Evolutionary conservation across 371 early-diverging fungal species (phyloP).

Genomic region (Rozella allomycis): DNA sequence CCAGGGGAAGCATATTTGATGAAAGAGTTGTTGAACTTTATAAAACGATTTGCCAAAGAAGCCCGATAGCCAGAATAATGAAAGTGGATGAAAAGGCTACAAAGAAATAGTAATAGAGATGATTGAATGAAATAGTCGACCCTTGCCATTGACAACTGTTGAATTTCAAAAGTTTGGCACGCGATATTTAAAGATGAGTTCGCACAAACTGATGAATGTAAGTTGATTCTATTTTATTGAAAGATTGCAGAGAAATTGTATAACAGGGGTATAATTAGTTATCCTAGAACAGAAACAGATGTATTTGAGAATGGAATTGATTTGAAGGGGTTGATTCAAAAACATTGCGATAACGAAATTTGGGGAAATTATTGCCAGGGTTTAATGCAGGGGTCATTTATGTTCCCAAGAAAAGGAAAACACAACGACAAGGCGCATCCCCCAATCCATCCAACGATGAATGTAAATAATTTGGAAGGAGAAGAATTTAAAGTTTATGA

Average conservation of each 20-base stretch:
- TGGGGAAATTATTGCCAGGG: constrained; percentile 45
- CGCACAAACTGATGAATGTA: constrained; percentile 64
- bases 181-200: constrained; percentile 41
- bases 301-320: constrained; percentile 60
- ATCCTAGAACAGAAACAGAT: constrained; percentile 99
- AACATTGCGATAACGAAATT: constrained; percentile 28
- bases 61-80: constrained; percentile 35
- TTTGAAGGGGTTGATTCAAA: constrained; percentile 37
- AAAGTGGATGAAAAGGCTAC: constrained; percentile 35
- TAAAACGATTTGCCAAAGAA: constrained; percentile 39
- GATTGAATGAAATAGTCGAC: constrained; percentile 22
- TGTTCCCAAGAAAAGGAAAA: constrained; percentile 61
- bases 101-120: constrained; percentile 43
- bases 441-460: constrained; percentile 91
- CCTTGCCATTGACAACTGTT: constrained; percentile 82
- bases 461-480: constrained; percentile 35
- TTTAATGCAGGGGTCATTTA: background rate
- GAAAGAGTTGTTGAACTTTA: constrained; percentile 41
- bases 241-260: constrained; percentile 69
- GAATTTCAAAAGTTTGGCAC: constrained; percentile 80
- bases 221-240: too few species aligned
- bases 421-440: constrained; percentile 98
- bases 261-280: constrained; percentile 75
- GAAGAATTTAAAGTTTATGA: constrained; percentile 69
- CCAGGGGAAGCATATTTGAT: constrained; percentile 50